These are phyloP conservation scores for Linaria vulgaris DNA, from an alignment of 257 asterid species.

Conservation along the genomic window DNA sequence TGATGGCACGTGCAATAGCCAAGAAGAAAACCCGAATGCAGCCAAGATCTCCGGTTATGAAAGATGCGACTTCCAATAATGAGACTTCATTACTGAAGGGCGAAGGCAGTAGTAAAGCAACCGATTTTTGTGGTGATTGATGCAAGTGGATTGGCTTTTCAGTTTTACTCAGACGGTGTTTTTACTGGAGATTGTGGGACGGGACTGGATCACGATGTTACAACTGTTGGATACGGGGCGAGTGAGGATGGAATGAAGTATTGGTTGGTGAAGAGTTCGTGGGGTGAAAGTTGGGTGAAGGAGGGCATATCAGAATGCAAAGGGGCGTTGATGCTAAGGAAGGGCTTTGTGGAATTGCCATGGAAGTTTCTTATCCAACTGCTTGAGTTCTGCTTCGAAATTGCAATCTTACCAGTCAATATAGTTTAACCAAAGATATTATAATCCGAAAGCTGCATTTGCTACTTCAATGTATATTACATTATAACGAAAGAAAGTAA, in stretches of 20 bases:
- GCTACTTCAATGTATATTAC: neutral
- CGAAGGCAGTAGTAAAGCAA: conserved; percentile 37
- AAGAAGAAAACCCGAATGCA: conserved; percentile 14
- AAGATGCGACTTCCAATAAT: conserved; percentile 37
- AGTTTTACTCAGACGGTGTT: conserved; percentile 36
- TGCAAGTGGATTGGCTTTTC: conserved; percentile 34
- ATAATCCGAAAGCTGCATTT: neutral
- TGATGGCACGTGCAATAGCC: conserved; percentile 33
- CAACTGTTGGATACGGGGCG: conserved; percentile 39
- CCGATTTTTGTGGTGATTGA: conserved; percentile 41
- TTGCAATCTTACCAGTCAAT: neutral
- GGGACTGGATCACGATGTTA: conserved; percentile 40
- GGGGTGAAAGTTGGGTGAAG: conserved; percentile 43
- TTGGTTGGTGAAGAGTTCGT: conserved; percentile 48
- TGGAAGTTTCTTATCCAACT: conserved; percentile 52
- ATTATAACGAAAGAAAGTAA: neutral
- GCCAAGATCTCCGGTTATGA: conserved; percentile 39
- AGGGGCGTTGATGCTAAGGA: conserved; percentile 24
- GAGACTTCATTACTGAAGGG: conserved; percentile 33
- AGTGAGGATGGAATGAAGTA: conserved; percentile 34
- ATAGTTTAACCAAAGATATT: neutral
- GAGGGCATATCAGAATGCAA: conserved; percentile 32
- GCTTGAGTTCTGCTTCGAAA: conserved; percentile 19
- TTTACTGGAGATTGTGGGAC: conserved; percentile 42
- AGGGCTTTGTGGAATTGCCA: conserved; percentile 45